Percentiles rank a stretch among this genome's conserved stretches.
phyloP scores from a whole-genome alignment of 495 filamentous ascomycete species.

The Xylaria bambusicola region DNA sequence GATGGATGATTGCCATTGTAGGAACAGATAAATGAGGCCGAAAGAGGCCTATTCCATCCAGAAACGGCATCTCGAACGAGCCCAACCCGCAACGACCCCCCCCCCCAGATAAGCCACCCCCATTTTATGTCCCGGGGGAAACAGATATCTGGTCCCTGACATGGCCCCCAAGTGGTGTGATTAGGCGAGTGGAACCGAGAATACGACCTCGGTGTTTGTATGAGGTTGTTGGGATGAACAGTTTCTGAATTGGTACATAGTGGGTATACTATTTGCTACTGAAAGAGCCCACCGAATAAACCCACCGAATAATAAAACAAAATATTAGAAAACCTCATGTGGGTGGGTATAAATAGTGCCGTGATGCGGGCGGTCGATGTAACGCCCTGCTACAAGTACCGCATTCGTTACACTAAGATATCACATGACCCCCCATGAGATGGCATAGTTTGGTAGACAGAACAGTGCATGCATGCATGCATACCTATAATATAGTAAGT shows the following conservation, averaged over 20 bases:
- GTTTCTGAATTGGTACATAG: too few species aligned
- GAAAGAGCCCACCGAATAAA: too few species aligned
- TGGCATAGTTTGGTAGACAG: too few species aligned
- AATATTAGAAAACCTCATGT: background rate
- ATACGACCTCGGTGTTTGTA: slow-evolving; percentile 11
- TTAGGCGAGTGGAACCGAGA: background rate
- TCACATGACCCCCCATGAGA: slow-evolving; percentile 16
- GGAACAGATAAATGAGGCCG: slow-evolving; percentile 10
- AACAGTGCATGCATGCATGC: too few species aligned
- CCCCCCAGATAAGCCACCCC: background rate
- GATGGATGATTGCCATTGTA: too few species aligned
- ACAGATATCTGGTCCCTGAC: slow-evolving; percentile 9
- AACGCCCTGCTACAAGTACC: slow-evolving; percentile 10
- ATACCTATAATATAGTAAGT: too few species aligned
- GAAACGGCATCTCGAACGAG: too few species aligned
- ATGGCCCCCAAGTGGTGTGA: background rate
- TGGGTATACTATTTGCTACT: too few species aligned
- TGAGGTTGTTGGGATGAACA: too few species aligned
- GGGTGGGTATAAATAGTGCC: background rate
- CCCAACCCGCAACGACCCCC: too few species aligned
- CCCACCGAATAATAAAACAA: too few species aligned
- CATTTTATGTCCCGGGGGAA: background rate
- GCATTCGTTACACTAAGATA: slow-evolving; percentile 15
- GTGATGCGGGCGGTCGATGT: slow-evolving; percentile 4
- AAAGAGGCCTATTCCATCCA: background rate